Base-by-base conservation (phyloP, 2,329 filamentous ascomycete genomes). In the Ceratocystis ficicola region DNA sequence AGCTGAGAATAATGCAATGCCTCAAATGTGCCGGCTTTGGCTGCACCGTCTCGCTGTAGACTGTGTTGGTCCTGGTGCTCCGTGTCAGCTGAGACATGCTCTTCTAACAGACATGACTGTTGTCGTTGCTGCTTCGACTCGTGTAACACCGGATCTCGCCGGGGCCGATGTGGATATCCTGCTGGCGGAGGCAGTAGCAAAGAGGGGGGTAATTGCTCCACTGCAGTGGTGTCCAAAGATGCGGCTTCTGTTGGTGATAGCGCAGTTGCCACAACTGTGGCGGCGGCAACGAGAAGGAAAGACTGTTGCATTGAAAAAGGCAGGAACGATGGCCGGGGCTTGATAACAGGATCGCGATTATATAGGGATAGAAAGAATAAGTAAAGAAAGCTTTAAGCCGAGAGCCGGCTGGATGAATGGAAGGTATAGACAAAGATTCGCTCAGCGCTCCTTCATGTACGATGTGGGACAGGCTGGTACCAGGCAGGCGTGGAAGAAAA, bases 111-210 rank as follows among this genome's bases (percentile, higher is more conserved):
- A 12, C 44, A 41, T 20, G 41, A 41, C 41, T 6, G 55, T 59
- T 59, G 55, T 59, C 15, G 55, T 17, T 59, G 55, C 17, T 6
- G 57, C n/a, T 41, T 10, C 12, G 28, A 6, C 12, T 60, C 28
- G 57, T 41, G 57, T 60, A 60, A 62, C 41, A 30, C 60, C 41
- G 44, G n/a, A 15, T 46, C 60, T 25, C 22, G 50, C 50, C 50
- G 22, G 22, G 12, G 12, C 50, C 22, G 20, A 55, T 15, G 50
- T 28, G 50, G 50, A 1, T 55, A 22, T 48, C 8, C 10, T 12
- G 36, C 36, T 36, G 36, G 22, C n/a, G 46, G 46, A n/a, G 46
- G 46, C 46, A n/a, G 12, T 22, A n/a, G n/a, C 46, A 15, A 22
- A n/a, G 22, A 22, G 6, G 46, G 17, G 8, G 46, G 17, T 50